phyloP scores from a whole-genome alignment of 116 monocot genomes.

The Cymodocea nodosa region DNA sequence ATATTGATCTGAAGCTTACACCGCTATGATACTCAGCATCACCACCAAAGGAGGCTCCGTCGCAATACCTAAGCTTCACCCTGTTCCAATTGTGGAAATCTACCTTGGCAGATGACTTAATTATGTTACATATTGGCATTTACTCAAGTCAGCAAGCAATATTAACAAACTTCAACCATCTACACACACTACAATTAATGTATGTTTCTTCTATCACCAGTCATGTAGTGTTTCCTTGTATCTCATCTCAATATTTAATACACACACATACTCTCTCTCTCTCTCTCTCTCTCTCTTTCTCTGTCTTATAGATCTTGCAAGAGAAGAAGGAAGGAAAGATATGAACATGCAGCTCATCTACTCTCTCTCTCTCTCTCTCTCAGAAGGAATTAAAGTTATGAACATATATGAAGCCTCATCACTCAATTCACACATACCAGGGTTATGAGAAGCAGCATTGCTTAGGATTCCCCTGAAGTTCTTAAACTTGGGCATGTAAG shows the following conservation, averaged over 20 bases:
- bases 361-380: too few species aligned
- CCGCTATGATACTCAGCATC: constrained; percentile 41
- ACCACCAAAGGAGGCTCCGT: constrained; percentile 72
- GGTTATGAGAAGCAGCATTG: constrained; percentile 41
- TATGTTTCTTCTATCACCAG: too few species aligned
- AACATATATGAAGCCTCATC: not conserved
- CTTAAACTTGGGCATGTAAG: constrained; percentile 37
- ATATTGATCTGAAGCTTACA: constrained; percentile 12
- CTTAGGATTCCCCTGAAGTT: constrained; percentile 66
- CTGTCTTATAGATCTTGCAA: too few species aligned
- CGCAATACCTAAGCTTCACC: constrained; percentile 78
- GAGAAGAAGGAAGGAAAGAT: too few species aligned
- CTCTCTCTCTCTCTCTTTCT: too few species aligned
- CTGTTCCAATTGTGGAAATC: constrained; percentile 90
- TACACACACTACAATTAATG: too few species aligned
- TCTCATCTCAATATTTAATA: too few species aligned
- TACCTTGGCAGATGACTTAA: not conserved
- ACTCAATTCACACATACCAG: constrained; percentile 25
- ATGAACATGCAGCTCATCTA: too few species aligned
- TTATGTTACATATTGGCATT: not conserved
- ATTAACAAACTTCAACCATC: not conserved
- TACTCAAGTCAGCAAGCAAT: not conserved
- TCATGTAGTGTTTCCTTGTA: too few species aligned
- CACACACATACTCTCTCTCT: too few species aligned
- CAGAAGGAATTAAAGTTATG: too few species aligned